These are phyloP conservation scores for Sphaerosporella brunnea DNA, from an alignment of 495 filamentous ascomycete genomes.

Conservation along the genomic window DNA sequence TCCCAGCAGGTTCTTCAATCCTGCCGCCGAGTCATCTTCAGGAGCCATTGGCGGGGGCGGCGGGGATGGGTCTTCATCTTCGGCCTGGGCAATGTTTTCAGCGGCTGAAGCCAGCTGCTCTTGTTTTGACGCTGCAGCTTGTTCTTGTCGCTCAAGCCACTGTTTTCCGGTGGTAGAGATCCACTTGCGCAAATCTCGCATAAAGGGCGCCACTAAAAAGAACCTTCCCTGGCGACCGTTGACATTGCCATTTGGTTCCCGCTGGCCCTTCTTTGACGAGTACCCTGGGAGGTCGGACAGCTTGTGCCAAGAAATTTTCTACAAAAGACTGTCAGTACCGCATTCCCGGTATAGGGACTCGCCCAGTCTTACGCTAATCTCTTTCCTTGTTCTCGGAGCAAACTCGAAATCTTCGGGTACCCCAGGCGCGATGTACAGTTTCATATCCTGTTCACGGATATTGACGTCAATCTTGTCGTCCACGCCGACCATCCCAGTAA, in stretches of 20 bases:
- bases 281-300: constrained; percentile 72
- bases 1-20: constrained; percentile 9
- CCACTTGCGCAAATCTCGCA: constrained; percentile 77
- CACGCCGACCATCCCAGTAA: constrained; percentile 54
- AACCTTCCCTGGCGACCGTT: constrained; percentile 53
- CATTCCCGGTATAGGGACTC: neutral
- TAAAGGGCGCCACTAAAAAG: constrained; percentile 93
- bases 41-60: neutral
- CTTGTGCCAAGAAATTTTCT: constrained; percentile 77
- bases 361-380: constrained; percentile 49
- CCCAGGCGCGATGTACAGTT: constrained; percentile 74
- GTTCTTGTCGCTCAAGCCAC: constrained; percentile 32
- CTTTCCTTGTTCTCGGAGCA: constrained; percentile 77
- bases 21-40: constrained; percentile 7
- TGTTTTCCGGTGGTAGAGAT: constrained; percentile 60
- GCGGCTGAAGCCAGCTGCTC: constrained; percentile 13
- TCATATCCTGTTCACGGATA: constrained; percentile 83
- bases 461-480: constrained; percentile 60
- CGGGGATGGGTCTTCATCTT: constrained; percentile 16
- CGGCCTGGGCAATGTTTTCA: constrained; percentile 11
- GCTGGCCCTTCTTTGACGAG: constrained; percentile 45
- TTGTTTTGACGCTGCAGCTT: constrained; percentile 17
- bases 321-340: neutral
- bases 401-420: constrained; percentile 74
- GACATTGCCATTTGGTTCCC: constrained; percentile 35